Evolutionary conservation across 805 yeast genomes (phyloP), one percentile per base, ranked within the genome.

Genomic region (Phaffomyces opuntiae): DNA sequence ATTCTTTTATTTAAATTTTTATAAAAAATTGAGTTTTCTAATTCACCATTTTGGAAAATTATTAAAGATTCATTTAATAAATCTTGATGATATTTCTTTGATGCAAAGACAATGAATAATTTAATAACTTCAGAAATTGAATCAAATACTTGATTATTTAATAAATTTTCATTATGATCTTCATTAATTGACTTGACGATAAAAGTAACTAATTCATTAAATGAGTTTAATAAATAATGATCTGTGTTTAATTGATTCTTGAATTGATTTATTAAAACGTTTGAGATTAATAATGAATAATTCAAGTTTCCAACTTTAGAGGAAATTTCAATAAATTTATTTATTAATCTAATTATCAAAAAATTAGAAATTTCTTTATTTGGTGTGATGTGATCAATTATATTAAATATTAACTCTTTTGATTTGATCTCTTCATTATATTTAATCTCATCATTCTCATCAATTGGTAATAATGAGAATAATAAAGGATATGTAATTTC

Each of bases 401-500:
- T 56, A 44, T 55, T 57, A 37, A 52, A 59, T 42, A 51, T 49
- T 52, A 52, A 61, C 39, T 52, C 59, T 43, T 56, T 53, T 37
- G 60, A 46, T 38, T 54, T 58, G 0, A 40, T 55, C 21, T 59
- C 61, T 6, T 53, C 58, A 33, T 51, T 57, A 40, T 60, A 47
- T 2, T 50, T 45, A 5, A 59, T 47, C 0, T 51, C 59, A 4
- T 69, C 64, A 13, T 60, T 51, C 7, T 59, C 65, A 16, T 68
- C 64, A n/a, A 69, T 70, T 3, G 85, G 82, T 24, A 83, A 63
- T 17, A 73, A 58, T 2, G 74, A 60, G 11, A 83, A 55, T 45
- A 81, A 60, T 24, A 67, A 70, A 8, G 83, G 84, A 39, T 79
- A 63, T 1, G 80, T 70, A 19, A 72, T 60, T 25, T 75, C 79